phyloP scores from a whole-genome alignment of 1,284 basidiomycete genomes.

The Mycena citricolor region DNA sequence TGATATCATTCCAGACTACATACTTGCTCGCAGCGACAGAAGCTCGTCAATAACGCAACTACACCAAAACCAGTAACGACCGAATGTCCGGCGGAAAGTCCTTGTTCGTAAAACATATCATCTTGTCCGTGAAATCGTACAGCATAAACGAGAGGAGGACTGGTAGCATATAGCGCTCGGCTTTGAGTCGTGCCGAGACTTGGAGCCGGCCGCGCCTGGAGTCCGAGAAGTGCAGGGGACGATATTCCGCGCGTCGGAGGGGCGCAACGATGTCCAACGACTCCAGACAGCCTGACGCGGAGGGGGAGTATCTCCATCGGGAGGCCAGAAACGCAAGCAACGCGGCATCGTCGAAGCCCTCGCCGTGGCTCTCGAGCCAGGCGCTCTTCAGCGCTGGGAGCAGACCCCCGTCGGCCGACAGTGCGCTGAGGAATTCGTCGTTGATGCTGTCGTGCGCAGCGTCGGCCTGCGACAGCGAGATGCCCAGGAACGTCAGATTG shows the following conservation, averaged over 20 bases:
- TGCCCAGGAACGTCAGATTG: conserved; percentile 29
- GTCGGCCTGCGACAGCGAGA: conserved; percentile 36
- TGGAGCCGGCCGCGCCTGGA: conserved; percentile 13
- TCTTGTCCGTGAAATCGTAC: conserved; percentile 12
- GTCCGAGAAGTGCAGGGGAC: conserved; percentile 10
- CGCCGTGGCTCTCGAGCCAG: conserved; percentile 35
- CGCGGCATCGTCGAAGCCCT: conserved; percentile 25
- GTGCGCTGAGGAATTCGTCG: conserved; percentile 29
- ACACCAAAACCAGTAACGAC: conserved; percentile 13
- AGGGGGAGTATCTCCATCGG: conserved; percentile 23
- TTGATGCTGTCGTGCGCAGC: conserved; percentile 35
- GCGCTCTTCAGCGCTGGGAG: conserved; percentile 30
- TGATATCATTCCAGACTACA: too few relatives aligned
- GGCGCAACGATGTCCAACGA: conserved; percentile 14
- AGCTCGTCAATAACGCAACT: too few relatives aligned
- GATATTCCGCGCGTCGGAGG: conserved; percentile 15
- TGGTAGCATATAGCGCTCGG: conserved; percentile 12
- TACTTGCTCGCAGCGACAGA: too few relatives aligned
- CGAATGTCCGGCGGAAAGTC: conserved; percentile 17
- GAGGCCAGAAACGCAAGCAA: conserved; percentile 33
- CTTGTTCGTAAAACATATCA: conserved; percentile 16
- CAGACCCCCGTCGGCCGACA: conserved; percentile 20
- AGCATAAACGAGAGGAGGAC: conserved; percentile 14
- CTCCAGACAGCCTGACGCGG: conserved; percentile 10
- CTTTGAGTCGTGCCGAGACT: conserved; percentile 11